phyloP scores from a whole-genome alignment of 2,329 filamentous ascomycete genomes.

The Sclerotinia minor region DNA sequence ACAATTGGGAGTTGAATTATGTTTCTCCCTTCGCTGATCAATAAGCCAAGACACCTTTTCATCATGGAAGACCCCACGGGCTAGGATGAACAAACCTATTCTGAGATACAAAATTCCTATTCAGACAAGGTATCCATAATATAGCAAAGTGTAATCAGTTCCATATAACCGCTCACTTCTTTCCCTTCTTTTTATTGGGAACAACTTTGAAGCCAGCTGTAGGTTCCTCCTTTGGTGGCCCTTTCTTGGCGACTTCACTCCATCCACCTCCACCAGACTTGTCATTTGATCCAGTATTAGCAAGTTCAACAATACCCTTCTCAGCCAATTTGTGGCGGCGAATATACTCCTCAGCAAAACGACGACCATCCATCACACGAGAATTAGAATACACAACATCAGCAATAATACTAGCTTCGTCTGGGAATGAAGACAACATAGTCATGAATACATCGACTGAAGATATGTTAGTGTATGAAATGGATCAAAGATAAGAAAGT shows the following conservation, averaged over 20 bases:
- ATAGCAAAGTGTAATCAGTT: conserved; percentile 31
- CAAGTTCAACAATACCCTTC: conserved; percentile 78
- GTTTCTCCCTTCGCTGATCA: background rate
- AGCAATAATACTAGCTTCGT: conserved; percentile 78
- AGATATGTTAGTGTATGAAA: conserved; percentile 41
- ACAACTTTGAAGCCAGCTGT: conserved; percentile 79
- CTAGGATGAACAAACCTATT: background rate
- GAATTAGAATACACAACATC: conserved; percentile 87
- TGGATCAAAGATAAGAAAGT: background rate
- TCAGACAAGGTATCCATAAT: conserved; percentile 32
- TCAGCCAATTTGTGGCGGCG: conserved; percentile 91
- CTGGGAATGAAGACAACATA: conserved; percentile 71
- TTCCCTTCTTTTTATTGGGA: conserved; percentile 86
- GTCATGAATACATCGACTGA: conserved; percentile 72
- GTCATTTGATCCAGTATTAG: conserved; percentile 53
- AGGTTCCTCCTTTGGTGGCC: conserved; percentile 50
- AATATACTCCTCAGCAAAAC: conserved; percentile 93
- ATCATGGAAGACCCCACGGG: background rate
- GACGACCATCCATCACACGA: conserved; percentile 85
- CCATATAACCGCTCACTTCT: conserved; percentile 54
- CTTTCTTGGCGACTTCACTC: conserved; percentile 98
- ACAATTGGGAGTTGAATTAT: background rate
- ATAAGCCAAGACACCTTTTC: background rate
- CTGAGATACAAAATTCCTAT: conserved; percentile 29
- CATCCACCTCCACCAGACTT: conserved; percentile 78